Conservation (phyloP, 495 filamentous ascomycete species). For the Tetracladium setigerum region DNA sequence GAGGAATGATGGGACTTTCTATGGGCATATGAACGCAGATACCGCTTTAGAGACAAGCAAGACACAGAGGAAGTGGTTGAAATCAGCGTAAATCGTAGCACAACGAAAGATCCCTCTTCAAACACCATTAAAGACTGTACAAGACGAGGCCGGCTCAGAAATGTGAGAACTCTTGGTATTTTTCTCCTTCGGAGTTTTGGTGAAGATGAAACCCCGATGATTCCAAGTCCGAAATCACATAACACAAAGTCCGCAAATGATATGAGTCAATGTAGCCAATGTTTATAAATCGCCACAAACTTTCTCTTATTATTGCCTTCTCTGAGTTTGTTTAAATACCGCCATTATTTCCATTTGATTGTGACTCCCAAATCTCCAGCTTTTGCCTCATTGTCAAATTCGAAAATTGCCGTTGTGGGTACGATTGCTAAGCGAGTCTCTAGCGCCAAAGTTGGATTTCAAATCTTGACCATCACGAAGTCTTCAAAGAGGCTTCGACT, state of each 20-base stretch:
- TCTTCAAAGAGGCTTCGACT: not conserved
- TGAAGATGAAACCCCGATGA: too few relatives aligned
- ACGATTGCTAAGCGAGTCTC: slow-evolving; percentile 4
- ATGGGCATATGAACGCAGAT: not conserved
- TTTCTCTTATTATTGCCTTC: too few relatives aligned
- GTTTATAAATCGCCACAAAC: too few relatives aligned
- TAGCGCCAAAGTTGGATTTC: slow-evolving; percentile 5
- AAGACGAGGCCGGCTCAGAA: not conserved
- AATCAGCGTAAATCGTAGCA: slow-evolving; percentile 5
- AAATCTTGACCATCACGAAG: slow-evolving; percentile 4
- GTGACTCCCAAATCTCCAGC: not conserved
- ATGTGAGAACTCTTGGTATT: too few relatives aligned
- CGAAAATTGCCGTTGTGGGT: slow-evolving; percentile 14
- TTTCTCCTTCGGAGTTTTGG: too few relatives aligned
- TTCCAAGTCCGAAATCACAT: too few relatives aligned
- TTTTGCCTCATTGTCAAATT: slow-evolving; percentile 1
- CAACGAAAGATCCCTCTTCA: slow-evolving; percentile 14
- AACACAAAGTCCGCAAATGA: too few relatives aligned
- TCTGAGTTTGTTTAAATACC: too few relatives aligned
- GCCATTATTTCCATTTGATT: not conserved
- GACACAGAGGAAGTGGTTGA: not conserved
- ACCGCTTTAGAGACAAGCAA: not conserved
- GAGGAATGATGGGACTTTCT: slow-evolving; percentile 4
- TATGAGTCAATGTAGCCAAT: too few relatives aligned
- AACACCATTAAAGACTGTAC: not conserved